Base-by-base conservation (phyloP, 331 rosid genomes). In the Quercus tomentella region DNA sequence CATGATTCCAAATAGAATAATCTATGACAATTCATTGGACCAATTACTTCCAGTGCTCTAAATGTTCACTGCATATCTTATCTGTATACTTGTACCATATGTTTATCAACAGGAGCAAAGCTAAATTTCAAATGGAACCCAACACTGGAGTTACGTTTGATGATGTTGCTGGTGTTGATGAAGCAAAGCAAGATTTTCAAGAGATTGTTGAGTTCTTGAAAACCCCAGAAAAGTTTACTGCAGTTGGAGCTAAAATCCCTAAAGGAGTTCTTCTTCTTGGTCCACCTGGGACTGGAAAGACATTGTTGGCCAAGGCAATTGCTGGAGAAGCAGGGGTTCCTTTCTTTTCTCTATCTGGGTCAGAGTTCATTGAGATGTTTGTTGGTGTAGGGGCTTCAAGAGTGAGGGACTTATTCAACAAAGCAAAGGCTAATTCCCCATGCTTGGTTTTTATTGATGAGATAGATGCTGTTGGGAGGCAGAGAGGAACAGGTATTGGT, bases 291-390 rank as follows among this genome's bases (percentile, higher is more conserved):
- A 91, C 97, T 1, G 95, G 98, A 55, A 93, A 93, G 87, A 93
- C 95, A 35, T 58, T 93, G 83, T 79, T 91, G 80, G 98, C 92
- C 6, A 93, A 85, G 78, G 98, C 97, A 60, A 93, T 91, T 60
- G 95, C 97, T 31, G 97, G 98, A 6, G 97, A 93, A 86, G 95
- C 97, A 12, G 94, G 92, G 41, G 98, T 91, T 55, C 97, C 98
- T 43, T 91, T 90, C 88, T 89, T 93, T 57, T 93, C 97, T 15
- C 81, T 93, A 4, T 93, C 98, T 7, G 96, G 98, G 4, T 91
- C 97, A 2, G 97, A 93, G 85, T 93, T 91, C 87, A 81, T 93
- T 28, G 97, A 93, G 90, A 90, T 93, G 92, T 91, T 90, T 80
- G 96, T 93, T 3, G 97, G 97, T 54, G 92, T 93, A 4, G 98